Evolutionary conservation across 345 rosid genomes (phyloP).

Genomic region (Zanthoxylum bungeanum): DNA sequence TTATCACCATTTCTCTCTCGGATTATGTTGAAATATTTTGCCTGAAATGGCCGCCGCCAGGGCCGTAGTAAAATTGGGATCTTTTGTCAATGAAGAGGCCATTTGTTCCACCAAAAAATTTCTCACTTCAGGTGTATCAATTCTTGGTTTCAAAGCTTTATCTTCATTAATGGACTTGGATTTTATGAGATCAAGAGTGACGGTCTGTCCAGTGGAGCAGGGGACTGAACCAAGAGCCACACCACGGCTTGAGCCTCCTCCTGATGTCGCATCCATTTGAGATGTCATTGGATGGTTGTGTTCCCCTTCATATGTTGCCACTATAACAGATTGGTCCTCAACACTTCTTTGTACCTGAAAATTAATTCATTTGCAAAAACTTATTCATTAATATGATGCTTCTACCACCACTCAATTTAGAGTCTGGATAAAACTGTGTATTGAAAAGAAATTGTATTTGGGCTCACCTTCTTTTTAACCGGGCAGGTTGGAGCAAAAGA

Average conservation of each 20-base stretch:
- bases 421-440: background rate
- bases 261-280: slow-evolving; percentile 50
- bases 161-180: slow-evolving; percentile 29
- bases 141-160: slow-evolving; percentile 29
- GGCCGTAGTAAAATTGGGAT: slow-evolving; percentile 90
- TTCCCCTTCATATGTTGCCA: slow-evolving; percentile 97
- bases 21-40: slow-evolving; percentile 53
- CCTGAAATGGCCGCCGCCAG: slow-evolving; percentile 96
- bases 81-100: slow-evolving; percentile 90
- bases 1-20: slow-evolving; percentile 38
- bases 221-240: slow-evolving; percentile 35
- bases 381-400: too few species aligned
- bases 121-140: slow-evolving; percentile 60
- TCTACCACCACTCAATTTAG: too few species aligned
- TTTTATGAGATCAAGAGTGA: slow-evolving; percentile 53
- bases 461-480: slow-evolving; percentile 85
- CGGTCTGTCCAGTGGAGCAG: slow-evolving; percentile 39
- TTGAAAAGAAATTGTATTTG: background rate
- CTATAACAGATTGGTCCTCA: slow-evolving; percentile 80
- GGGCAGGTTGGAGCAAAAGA: slow-evolving; percentile 96
- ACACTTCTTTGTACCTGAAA: slow-evolving; percentile 89
- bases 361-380: background rate
- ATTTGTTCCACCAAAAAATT: slow-evolving; percentile 86
- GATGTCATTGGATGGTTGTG: slow-evolving; percentile 88
- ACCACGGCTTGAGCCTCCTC: slow-evolving; percentile 38